Evolutionary conservation across 2,329 filamentous ascomycete genomes (phyloP).

Genomic region (Diatrype stigma): DNA sequence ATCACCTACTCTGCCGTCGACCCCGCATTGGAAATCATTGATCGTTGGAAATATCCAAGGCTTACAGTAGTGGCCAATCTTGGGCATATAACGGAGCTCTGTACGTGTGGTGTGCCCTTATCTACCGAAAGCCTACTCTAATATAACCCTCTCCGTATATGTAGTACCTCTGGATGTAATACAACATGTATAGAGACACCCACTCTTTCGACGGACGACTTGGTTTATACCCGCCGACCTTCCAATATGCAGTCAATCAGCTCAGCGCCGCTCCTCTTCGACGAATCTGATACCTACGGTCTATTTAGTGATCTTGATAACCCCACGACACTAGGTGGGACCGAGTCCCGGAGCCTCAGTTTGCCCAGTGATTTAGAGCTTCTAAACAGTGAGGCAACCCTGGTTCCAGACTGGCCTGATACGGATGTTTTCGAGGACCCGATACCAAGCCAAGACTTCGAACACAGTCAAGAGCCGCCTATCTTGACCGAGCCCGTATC

Average conservation of each 20-base stretch:
- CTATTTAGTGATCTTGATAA: not conserved
- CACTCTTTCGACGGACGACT: not conserved
- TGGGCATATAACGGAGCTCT: too few species aligned
- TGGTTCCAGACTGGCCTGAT: not conserved
- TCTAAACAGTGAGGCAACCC: not conserved
- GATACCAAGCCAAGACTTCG: too few species aligned
- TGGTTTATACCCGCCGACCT: not conserved
- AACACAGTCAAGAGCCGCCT: not conserved
- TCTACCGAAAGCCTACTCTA: too few species aligned
- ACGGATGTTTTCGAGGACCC: not conserved
- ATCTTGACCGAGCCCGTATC: not conserved
- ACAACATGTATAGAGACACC: not conserved
- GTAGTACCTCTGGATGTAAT: not conserved
- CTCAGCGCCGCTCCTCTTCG: not conserved
- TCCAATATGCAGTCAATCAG: not conserved
- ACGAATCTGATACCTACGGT: not conserved
- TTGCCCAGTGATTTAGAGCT: not conserved
- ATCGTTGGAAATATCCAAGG: too few species aligned
- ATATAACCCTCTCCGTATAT: not conserved
- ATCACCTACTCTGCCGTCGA: too few species aligned
- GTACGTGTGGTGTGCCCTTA: too few species aligned
- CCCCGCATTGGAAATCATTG: too few species aligned
- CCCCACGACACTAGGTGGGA: not conserved
- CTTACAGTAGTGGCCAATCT: too few species aligned
- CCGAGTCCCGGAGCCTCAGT: not conserved